phyloP scores from a whole-genome alignment of 305 asterid genomes.

The Fraxinus floribunda region DNA sequence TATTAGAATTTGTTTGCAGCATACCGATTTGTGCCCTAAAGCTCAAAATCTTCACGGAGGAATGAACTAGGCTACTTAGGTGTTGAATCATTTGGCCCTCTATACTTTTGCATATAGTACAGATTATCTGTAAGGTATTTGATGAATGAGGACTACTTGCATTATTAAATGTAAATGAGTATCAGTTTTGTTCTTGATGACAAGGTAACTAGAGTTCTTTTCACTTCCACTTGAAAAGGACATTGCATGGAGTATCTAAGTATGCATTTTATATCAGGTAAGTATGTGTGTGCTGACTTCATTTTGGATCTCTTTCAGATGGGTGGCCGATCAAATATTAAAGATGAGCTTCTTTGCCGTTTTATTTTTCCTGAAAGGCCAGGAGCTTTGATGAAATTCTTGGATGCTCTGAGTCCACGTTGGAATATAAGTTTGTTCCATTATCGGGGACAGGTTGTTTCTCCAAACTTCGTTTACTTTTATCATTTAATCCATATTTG shows the following conservation, averaged over 20 bases:
- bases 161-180: neutral
- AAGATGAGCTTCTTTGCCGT: slow-evolving; percentile 78
- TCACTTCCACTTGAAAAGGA: neutral
- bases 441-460: slow-evolving; percentile 78
- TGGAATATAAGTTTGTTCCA: slow-evolving; percentile 97
- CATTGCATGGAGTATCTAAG: neutral
- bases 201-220: neutral
- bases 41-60: neutral
- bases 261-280: neutral
- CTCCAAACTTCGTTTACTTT: neutral
- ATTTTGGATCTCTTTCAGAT: slow-evolving; percentile 29
- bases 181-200: neutral
- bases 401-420: slow-evolving; percentile 88
- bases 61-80: neutral
- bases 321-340: slow-evolving; percentile 1
- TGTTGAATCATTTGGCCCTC: neutral
- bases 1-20: neutral
- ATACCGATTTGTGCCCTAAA: neutral
- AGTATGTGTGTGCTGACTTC: slow-evolving; percentile 25
- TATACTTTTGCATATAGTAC: neutral
- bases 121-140: neutral
- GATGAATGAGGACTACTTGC: neutral
- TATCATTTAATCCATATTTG: neutral
- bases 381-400: slow-evolving; percentile 83
- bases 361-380: slow-evolving; percentile 89